phyloP scores from a whole-genome alignment of 2,329 filamentous ascomycete species.

The Diaporthe sp. region DNA sequence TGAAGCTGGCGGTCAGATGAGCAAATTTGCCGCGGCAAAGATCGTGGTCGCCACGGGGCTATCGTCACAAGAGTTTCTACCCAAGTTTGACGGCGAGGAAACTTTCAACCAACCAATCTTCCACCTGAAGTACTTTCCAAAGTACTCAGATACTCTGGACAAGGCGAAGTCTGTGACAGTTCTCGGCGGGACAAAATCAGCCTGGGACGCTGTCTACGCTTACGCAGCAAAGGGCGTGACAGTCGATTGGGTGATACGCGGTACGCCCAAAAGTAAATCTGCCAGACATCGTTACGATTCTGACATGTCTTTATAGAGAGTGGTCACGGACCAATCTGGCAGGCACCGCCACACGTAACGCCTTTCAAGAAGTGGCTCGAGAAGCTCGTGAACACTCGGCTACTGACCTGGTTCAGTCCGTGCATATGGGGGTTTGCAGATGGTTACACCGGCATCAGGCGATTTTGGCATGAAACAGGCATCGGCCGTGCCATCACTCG shows the following conservation, averaged over 20 bases:
- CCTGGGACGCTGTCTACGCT: slow-evolving; percentile 74
- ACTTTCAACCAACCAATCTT: slow-evolving; percentile 61
- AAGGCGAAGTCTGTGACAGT: slow-evolving; percentile 63
- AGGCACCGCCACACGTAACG: slow-evolving; percentile 72
- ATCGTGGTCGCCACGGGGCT: slow-evolving; percentile 68
- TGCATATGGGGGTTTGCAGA: slow-evolving; percentile 78
- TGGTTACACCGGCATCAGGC: slow-evolving; percentile 66
- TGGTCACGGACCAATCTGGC: slow-evolving; percentile 70
- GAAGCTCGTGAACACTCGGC: slow-evolving; percentile 73
- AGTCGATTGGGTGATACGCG: slow-evolving; percentile 72
- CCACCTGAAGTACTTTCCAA: slow-evolving; percentile 61
- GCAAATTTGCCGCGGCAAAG: slow-evolving; percentile 55
- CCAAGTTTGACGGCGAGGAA: slow-evolving; percentile 60
- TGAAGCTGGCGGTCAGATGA: slow-evolving; percentile 33
- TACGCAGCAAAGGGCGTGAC: slow-evolving; percentile 67
- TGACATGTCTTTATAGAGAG: slow-evolving; percentile 3
- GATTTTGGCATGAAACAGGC: slow-evolving; percentile 68
- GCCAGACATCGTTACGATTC: not conserved
- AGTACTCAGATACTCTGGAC: slow-evolving; percentile 55
- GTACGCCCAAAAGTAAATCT: slow-evolving; percentile 44
- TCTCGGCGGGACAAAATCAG: slow-evolving; percentile 74
- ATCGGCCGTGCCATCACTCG: slow-evolving; percentile 68
- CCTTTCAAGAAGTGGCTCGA: slow-evolving; percentile 77
- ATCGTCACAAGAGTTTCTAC: slow-evolving; percentile 63
- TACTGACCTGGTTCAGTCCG: slow-evolving; percentile 80